Percentiles rank a stretch among this genome's conserved stretches.
Evolutionary conservation across 1,284 basidiomycete species (phyloP).

Genomic region (Exobasidium cylindrosporum): DNA sequence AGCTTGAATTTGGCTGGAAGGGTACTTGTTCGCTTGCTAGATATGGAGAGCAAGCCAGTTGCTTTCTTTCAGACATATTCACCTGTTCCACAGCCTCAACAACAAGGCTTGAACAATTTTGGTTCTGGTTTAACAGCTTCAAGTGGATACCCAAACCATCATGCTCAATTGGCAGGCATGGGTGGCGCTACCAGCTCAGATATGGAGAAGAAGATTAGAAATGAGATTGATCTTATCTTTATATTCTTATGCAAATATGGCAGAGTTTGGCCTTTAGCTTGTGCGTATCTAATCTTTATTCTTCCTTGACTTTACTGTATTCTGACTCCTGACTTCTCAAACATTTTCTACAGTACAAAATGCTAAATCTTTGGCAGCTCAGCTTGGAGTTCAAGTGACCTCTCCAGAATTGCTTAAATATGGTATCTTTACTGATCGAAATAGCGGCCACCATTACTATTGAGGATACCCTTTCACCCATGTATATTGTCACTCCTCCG

Average conservation of each 20-base stretch:
- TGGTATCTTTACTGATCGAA: slow-evolving; percentile 9
- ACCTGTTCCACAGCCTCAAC: slow-evolving; percentile 3
- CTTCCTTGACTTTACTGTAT: not conserved
- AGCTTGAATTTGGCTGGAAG: not conserved
- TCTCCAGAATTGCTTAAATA: not conserved
- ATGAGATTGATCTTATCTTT: slow-evolving; percentile 19
- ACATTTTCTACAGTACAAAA: not conserved
- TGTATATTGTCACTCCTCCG: not conserved
- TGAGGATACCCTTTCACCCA: too few species aligned
- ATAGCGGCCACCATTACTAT: not conserved
- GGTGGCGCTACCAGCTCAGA: not conserved
- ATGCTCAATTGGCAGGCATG: not conserved
- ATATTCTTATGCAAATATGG: slow-evolving; percentile 17
- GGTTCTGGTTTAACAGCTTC: not conserved
- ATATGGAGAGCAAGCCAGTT: not conserved
- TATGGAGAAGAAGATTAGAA: slow-evolving; percentile 5
- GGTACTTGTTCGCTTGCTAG: not conserved
- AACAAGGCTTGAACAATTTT: not conserved
- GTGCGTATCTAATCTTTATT: slow-evolving; percentile 12
- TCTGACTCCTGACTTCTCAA: not conserved
- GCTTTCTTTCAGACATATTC: not conserved
- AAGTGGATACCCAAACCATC: not conserved
- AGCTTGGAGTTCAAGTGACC: not conserved
- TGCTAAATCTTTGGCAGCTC: not conserved
- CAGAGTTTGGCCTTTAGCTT: slow-evolving; percentile 13